Evolutionary conservation across 192 early-diverging fungal genomes (phyloP), one percentile per base, ranked within the genome.

Genomic region (Coemansia reversa): DNA sequence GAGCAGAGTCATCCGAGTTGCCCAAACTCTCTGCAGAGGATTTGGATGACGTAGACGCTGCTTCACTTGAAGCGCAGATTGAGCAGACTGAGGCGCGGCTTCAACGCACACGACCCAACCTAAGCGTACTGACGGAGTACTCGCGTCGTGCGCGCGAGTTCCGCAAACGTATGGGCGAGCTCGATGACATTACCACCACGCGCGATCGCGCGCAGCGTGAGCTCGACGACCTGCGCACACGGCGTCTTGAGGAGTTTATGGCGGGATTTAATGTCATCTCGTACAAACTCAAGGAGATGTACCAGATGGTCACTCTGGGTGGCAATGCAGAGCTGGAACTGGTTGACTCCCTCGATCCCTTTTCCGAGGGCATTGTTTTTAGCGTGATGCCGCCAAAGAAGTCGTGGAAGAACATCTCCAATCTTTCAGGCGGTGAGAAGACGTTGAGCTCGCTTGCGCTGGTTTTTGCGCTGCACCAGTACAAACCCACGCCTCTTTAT

Each of bases 371-470:
- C 25, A 91, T 99, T 45, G 86, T 98, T 29, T 99, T 99, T 70
- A 92, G 90, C 70, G 97, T 99, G 7, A 98, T 98, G 97, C 97
- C 97, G 22, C 97, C 97, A 53, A 96, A 96, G 74, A 98, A 99
- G 84, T 94, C 92, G 50, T 99, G 97, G 97, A 98, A 97, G 72
- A 97, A 98, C 82, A 99, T 99, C 55, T 90, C 92, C 20, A 97
- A 99, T 72, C 74, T 99, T 20, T 97, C 95, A n/a, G 96, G 97
- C 63, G 97, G 97, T 58, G 97, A 99, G 84, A 99, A 99, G 92
- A 99, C 97, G 1, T 75, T 99, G 25, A 93, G 91, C 75, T 99
- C 97, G n/a, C 83, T 99, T 39, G 97, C 97, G 6, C 84, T 99
- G 48, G 96, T 99, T 9, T 99, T 99, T 85, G 96, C 97, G 1